These are phyloP conservation scores for Agroathelia rolfsii DNA, from an alignment of 1,284 basidiomycete species.

Conservation along the genomic window DNA sequence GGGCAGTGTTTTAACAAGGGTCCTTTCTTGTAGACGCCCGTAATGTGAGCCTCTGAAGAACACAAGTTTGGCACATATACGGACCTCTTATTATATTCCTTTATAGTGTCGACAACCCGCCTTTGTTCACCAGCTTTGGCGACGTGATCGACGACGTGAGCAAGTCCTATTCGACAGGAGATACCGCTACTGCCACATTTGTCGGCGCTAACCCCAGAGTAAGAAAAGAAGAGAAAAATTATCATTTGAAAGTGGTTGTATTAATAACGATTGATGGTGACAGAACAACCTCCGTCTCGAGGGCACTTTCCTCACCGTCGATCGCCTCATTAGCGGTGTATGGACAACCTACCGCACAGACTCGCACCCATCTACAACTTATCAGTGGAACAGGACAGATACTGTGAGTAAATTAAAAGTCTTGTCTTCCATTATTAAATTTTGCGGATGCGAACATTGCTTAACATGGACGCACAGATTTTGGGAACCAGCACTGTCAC, in stretches of 20 bases:
- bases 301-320: slow-evolving; percentile 62
- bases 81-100: slow-evolving; percentile 51
- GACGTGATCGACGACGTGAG: slow-evolving; percentile 54
- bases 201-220: slow-evolving; percentile 76
- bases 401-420: slow-evolving; percentile 26
- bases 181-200: slow-evolving; percentile 55
- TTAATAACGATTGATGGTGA: slow-evolving; percentile 2
- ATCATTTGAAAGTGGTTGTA: slow-evolving; percentile 3
- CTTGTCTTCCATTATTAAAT: slow-evolving; percentile 1
- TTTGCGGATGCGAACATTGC: too few relatives aligned
- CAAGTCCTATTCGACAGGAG: slow-evolving; percentile 40
- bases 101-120: slow-evolving; percentile 51
- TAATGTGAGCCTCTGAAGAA: slow-evolving; percentile 1
- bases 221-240: too few relatives aligned
- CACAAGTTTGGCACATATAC: slow-evolving; percentile 23
- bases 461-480: slow-evolving; percentile 28
- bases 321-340: slow-evolving; percentile 36
- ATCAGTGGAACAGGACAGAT: slow-evolving; percentile 54
- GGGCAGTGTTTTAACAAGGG: too few relatives aligned
- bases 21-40: neutral
- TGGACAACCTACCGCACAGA: slow-evolving; percentile 63
- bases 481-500: slow-evolving; percentile 54
- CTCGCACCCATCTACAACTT: slow-evolving; percentile 72
- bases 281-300: slow-evolving; percentile 75
- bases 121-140: slow-evolving; percentile 54